Evolutionary conservation across 1,139 yeast species (phyloP).

Genomic region (Blastobotrys illinoisensis): DNA sequence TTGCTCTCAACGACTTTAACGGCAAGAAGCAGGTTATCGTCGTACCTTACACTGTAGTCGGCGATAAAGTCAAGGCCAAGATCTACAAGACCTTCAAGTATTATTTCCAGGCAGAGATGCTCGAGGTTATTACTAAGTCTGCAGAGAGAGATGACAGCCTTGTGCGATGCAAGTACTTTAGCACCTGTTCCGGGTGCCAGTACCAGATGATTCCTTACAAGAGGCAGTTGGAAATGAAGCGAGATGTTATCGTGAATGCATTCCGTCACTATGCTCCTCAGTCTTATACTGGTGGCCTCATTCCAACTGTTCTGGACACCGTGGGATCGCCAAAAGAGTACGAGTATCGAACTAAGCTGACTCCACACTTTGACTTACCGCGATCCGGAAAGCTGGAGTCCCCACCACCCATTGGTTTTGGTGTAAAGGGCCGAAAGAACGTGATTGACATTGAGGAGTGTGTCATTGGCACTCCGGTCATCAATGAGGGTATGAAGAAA

Average conservation of each 20-base stretch:
- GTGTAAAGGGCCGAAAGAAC: slow-evolving; percentile 68
- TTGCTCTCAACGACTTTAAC: slow-evolving; percentile 28
- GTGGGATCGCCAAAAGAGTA: slow-evolving; percentile 75
- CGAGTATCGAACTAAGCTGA: slow-evolving; percentile 81
- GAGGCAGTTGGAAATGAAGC: slow-evolving; percentile 67
- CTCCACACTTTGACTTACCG: slow-evolving; percentile 95
- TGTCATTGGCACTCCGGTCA: slow-evolving; percentile 73
- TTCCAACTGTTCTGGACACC: slow-evolving; percentile 63
- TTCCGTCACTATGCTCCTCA: slow-evolving; percentile 66
- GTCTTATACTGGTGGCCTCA: slow-evolving; percentile 31
- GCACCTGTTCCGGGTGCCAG: slow-evolving; percentile 88
- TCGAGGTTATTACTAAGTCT: slow-evolving; percentile 46
- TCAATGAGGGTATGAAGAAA: slow-evolving; percentile 67
- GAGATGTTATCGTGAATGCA: slow-evolving; percentile 73
- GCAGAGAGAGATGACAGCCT: slow-evolving; percentile 48
- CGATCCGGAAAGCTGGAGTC: slow-evolving; percentile 37
- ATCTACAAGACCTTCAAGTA: slow-evolving; percentile 74
- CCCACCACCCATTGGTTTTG: slow-evolving; percentile 82
- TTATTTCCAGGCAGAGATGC: slow-evolving; percentile 70
- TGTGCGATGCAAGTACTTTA: slow-evolving; percentile 69
- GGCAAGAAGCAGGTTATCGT: slow-evolving; percentile 38
- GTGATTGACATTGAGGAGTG: slow-evolving; percentile 93
- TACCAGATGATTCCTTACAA: slow-evolving; percentile 73
- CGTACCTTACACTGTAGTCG: slow-evolving; percentile 85
- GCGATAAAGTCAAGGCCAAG: slow-evolving; percentile 65